These are phyloP conservation scores for Populus hybrid DNA, from an alignment of 441 rosid genomes.

Conservation along the genomic window DNA sequence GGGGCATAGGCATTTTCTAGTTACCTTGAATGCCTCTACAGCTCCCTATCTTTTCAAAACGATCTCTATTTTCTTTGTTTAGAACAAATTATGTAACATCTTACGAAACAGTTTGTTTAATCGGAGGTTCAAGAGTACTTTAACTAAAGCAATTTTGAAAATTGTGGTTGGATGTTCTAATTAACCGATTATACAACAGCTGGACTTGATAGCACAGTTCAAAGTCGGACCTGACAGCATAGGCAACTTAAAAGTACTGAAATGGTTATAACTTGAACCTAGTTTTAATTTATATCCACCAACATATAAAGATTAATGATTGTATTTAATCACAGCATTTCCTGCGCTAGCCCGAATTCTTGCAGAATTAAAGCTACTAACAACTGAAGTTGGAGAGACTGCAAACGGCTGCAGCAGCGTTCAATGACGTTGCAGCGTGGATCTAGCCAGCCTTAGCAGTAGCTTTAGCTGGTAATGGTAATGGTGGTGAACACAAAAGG, in stretches of 20 bases:
- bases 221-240: not conserved
- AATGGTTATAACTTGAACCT: not conserved
- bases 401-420: conserved; percentile 41
- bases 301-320: no score
- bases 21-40: no score
- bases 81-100: no score
- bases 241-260: not conserved
- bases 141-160: not conserved
- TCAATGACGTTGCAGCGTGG: conserved; percentile 34
- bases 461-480: conserved; percentile 19
- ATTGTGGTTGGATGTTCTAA: not conserved
- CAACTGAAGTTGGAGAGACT: conserved; percentile 27
- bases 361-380: conserved; percentile 19
- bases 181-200: not conserved
- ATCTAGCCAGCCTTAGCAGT: conserved; percentile 27
- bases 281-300: not conserved
- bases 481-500: conserved; percentile 19
- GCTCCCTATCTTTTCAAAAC: no score
- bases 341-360: conserved; percentile 24
- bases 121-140: not conserved
- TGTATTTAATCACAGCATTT: not conserved
- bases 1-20: not conserved
- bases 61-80: no score
- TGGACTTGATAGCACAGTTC: not conserved
- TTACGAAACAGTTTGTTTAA: no score